phyloP scores from a whole-genome alignment of 2,329 filamentous ascomycete species.

The Aaosphaeria pasadenensis region DNA sequence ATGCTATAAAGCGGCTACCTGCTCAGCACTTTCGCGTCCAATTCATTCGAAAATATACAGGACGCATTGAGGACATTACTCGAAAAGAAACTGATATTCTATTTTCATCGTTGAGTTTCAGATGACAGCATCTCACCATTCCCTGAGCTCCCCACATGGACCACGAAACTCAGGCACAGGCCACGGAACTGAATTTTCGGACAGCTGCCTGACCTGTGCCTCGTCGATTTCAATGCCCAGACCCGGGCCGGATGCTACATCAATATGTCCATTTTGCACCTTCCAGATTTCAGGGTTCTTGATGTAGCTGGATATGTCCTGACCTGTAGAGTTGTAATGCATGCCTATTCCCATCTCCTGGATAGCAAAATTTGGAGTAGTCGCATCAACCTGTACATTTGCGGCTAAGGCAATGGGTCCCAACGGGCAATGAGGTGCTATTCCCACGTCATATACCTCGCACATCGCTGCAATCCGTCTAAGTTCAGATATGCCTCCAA shows the following conservation, averaged over 20 bases:
- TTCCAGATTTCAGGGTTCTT: constrained; percentile 64
- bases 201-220: constrained; percentile 59
- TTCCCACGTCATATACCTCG: constrained; percentile 69
- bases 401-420: constrained; percentile 72
- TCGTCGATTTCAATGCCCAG: constrained; percentile 70
- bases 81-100: too few relatives aligned
- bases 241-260: constrained; percentile 58
- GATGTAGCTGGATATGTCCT: constrained; percentile 57
- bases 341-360: constrained; percentile 79
- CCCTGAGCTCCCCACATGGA: constrained; percentile 62
- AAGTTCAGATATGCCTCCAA: constrained; percentile 70
- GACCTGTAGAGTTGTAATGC: constrained; percentile 62
- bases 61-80: too few relatives aligned
- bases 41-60: too few relatives aligned
- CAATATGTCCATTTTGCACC: constrained; percentile 64
- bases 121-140: constrained; percentile 53
- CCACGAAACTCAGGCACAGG: constrained; percentile 64
- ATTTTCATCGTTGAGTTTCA: too few relatives aligned
- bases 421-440: constrained; percentile 72
- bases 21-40: too few relatives aligned
- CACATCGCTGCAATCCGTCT: constrained; percentile 67
- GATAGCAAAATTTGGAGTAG: constrained; percentile 63
- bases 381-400: constrained; percentile 63
- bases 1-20: too few relatives aligned
- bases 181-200: constrained; percentile 63